phyloP scores from a whole-genome alignment of 257 asterid genomes.

The Eustoma russellianum region DNA sequence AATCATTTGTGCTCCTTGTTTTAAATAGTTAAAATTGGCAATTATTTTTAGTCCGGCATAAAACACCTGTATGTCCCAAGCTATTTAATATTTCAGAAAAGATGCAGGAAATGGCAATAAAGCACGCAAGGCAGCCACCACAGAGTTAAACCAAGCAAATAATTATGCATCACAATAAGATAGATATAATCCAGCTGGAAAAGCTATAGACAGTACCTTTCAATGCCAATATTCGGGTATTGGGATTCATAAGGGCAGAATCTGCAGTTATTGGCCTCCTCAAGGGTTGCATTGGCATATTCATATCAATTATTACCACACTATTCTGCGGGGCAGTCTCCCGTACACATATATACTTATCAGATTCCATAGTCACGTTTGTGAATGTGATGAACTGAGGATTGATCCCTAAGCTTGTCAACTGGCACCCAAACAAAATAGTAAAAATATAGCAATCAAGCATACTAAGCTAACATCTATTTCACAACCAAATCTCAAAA shows the following conservation, averaged over 20 bases:
- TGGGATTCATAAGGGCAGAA: slow-evolving; percentile 98
- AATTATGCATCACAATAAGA: too few relatives aligned
- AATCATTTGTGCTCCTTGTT: too few relatives aligned
- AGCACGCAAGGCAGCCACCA: too few relatives aligned
- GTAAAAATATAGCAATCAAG: slow-evolving; percentile 19
- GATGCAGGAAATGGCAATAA: too few relatives aligned
- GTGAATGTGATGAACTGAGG: slow-evolving; percentile 91
- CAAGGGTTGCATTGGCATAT: slow-evolving; percentile 91
- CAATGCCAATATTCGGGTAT: slow-evolving; percentile 75
- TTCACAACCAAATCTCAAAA: background rate
- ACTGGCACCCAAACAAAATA: slow-evolving; percentile 51
- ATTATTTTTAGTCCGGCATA: too few relatives aligned
- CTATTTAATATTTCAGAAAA: too few relatives aligned
- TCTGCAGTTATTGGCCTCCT: slow-evolving; percentile 98
- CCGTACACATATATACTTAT: slow-evolving; percentile 89
- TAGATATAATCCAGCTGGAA: too few relatives aligned
- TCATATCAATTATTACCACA: slow-evolving; percentile 93
- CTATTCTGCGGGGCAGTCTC: slow-evolving; percentile 96
- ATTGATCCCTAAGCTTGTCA: slow-evolving; percentile 92
- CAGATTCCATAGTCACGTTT: slow-evolving; percentile 97
- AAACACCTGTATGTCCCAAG: too few relatives aligned
- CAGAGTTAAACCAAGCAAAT: background rate
- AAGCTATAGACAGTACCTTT: slow-evolving; percentile 45
- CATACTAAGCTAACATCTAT: too few relatives aligned
- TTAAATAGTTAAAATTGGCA: too few relatives aligned